Conservation (phyloP, 768 basidiomycete genomes). For the Panaeolus cyanescens region DNA sequence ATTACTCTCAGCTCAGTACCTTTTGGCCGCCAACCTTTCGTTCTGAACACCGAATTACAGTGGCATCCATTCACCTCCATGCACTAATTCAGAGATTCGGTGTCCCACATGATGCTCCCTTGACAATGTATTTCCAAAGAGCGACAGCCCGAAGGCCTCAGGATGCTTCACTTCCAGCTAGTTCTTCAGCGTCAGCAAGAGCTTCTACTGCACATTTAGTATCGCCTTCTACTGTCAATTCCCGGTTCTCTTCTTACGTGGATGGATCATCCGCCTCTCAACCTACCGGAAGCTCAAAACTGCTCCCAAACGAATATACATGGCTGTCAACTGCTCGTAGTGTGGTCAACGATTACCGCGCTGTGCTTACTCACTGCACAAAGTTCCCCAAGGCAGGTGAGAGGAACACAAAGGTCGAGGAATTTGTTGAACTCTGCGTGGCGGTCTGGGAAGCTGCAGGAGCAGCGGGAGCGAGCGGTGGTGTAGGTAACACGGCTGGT, state of each 20-base stretch:
- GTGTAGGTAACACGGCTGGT: not conserved
- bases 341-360: constrained; percentile 71
- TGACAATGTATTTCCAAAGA: constrained; percentile 1
- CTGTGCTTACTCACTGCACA: constrained; percentile 67
- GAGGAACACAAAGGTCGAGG: constrained; percentile 75
- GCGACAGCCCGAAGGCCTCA: not conserved
- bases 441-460: constrained; percentile 87
- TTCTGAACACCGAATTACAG: constrained; percentile 69
- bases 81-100: constrained; percentile 62
- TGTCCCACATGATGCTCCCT: constrained; percentile 4
- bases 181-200: not conserved
- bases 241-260: constrained; percentile 13
- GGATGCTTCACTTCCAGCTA: not conserved
- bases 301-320: constrained; percentile 32
- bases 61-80: constrained; percentile 72
- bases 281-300: constrained; percentile 6
- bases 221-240: constrained; percentile 8
- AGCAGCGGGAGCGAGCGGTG: constrained; percentile 58
- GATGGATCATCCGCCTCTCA: constrained; percentile 3
- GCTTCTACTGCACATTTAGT: constrained; percentile 10
- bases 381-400: constrained; percentile 83
- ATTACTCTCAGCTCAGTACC: constrained; percentile 60
- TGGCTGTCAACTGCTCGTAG: constrained; percentile 71
- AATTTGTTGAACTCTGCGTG: constrained; percentile 80
- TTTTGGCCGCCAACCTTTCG: constrained; percentile 84